phyloP scores from a whole-genome alignment of 2,329 filamentous ascomycete species.

The Pseudogymnoascus sp. region DNA sequence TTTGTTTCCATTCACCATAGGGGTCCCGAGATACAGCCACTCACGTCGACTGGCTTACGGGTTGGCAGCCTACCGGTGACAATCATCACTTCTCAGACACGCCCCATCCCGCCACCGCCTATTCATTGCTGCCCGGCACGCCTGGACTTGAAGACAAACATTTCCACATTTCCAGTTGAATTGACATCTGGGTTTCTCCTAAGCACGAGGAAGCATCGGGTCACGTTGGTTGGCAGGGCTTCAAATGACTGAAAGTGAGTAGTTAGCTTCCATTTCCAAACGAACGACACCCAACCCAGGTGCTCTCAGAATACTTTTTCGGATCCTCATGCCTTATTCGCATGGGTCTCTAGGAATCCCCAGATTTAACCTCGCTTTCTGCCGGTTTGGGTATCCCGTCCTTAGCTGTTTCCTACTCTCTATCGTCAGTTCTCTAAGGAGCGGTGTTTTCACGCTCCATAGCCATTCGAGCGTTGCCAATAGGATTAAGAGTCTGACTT shows the following conservation, averaged over 20 bases:
- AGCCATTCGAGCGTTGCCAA: background rate
- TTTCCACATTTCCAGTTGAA: background rate
- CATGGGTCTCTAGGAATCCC: conserved; percentile 3
- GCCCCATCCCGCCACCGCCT: background rate
- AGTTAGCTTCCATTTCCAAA: background rate
- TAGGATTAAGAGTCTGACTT: background rate
- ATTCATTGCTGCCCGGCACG: background rate
- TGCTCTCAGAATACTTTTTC: background rate
- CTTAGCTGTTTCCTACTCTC: background rate
- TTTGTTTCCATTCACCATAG: background rate
- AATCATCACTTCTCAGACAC: background rate
- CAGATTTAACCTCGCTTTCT: background rate
- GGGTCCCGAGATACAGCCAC: background rate
- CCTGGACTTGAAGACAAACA: background rate
- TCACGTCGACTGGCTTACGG: background rate
- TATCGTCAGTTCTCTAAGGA: background rate
- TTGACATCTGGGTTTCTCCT: background rate
- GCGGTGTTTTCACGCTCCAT: background rate
- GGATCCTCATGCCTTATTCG: background rate
- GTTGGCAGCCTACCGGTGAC: background rate
- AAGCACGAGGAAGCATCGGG: background rate
- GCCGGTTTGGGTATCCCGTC: background rate
- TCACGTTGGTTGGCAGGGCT: conserved; percentile 9
- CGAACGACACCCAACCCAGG: background rate
- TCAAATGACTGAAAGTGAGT: conserved; percentile 14